Evolutionary conservation across 257 asterid species (phyloP), one percentile per base, ranked within the genome.

Genomic region (Haberlea rhodopensis): DNA sequence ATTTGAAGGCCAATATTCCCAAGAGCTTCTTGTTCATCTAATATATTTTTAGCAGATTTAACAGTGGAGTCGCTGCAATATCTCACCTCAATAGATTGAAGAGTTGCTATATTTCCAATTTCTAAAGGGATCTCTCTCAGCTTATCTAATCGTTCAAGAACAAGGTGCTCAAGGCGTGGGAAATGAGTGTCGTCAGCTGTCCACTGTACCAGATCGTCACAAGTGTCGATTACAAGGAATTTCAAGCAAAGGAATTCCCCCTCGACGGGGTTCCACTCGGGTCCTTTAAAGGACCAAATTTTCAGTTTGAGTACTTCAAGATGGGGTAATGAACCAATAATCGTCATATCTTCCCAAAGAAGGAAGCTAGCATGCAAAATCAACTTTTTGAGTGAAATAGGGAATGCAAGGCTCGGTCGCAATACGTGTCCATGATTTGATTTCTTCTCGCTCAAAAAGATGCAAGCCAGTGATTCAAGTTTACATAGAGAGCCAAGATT

Each of bases 121-220:
- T 11, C 67, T 2, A 5, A 45, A 24, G 75, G 78, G 6, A 76
- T 63, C 75, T 63, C 70, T 62, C 31, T 10, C 48, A 76, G 15
- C 16, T 54, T 22, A 0, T 2, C 1, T 8, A 68, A n/a, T 0
- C 2, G 0, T 0, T 0, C 0, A 29, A 67, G 55, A 6, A 53
- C n/a, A 49, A 76, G 63, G 19, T 40, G 53, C 45, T 76, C 73
- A 32, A 76, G 81, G 59, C 65, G 10, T 3, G 73, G 81, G 25
- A 76, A 68, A 45, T 72, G 67, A 24, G 63, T 48, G 1, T 6
- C 0, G 0, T 56, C 62, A 9, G 57, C 56, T 5, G 1, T 54
- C 75, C 70, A 70, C 31, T 1, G 13, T 2, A 8, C 28, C n/a
- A 67, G 28, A 8, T 56, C 57, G 4, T 6, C 4, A 67, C 57